Evolutionary conservation across 2,329 filamentous ascomycete genomes (phyloP), one percentile per base, ranked within the genome.

Genomic region (Alternaria hordeiaustralica): DNA sequence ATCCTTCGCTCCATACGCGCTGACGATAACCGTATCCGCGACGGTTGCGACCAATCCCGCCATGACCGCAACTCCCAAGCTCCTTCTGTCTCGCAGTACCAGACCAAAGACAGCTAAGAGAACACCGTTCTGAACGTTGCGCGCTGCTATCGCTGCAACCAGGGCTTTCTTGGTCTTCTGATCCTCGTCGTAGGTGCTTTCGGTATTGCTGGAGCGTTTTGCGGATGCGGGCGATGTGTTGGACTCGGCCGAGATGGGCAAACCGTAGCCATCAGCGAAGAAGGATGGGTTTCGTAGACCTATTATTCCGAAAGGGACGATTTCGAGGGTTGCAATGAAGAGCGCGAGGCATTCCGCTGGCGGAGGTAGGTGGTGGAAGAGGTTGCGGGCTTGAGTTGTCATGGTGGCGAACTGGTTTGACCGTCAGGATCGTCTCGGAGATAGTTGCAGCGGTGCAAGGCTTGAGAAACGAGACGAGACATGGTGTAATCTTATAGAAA

Each of bases 261-360:
- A 56, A 20, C 69, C 70, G 26, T 64, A 71, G 21, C 68, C 68
- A 15, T 70, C 69, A 6, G 67, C 68, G 30, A 71, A 71, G 10
- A 58, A 45, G 8, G 41, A 28, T 4, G 71, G 71, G 33, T 70
- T 61, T 11, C 58, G 65, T n/a, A 73, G 45, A 13, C 70, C 71
- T 25, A 65, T 54, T 15, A 73, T 63, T 5, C 71, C 71, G 26
- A 73, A 73, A 0, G 71, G 71, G 1, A 73, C 23, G 2, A 73
- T 61, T 33, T 73, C 71, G 20, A 73, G 67, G 3, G 70, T 68
- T 15, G 66, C 71, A 30, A 73, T 68, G 33, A 73, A 53, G 13
- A 73, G 64, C 10, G 71, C 71, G 7, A 73, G 63, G 44, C 71
- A 73, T 67, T 73, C 68, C 25, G 70, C 71, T 36, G 70, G 71